phyloP scores from a whole-genome alignment of 371 early-diverging fungal species.

The Rhizopus arrhizus region DNA sequence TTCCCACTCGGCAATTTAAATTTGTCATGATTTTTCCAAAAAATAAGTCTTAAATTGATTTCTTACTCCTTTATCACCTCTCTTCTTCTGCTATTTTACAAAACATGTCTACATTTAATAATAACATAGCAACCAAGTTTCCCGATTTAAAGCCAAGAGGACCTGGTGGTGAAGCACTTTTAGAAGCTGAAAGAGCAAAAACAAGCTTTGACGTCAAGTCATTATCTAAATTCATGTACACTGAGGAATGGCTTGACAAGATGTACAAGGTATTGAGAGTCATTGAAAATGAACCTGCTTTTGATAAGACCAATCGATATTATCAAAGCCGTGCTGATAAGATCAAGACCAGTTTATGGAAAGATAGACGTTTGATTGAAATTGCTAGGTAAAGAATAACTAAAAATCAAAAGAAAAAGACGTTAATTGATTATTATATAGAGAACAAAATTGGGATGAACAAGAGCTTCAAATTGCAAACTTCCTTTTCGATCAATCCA shows the following conservation, averaged over 20 bases:
- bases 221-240: slow-evolving; percentile 57
- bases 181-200: slow-evolving; percentile 59
- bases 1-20: slow-evolving; percentile 18
- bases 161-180: slow-evolving; percentile 57
- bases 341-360: slow-evolving; percentile 44
- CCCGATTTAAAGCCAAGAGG: slow-evolving; percentile 53
- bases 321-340: slow-evolving; percentile 55
- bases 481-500: slow-evolving; percentile 46
- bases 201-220: slow-evolving; percentile 56
- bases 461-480: slow-evolving; percentile 38
- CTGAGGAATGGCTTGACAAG: slow-evolving; percentile 53
- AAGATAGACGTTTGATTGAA: slow-evolving; percentile 56
- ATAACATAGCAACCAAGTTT: slow-evolving; percentile 46
- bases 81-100: neutral
- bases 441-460: slow-evolving; percentile 50
- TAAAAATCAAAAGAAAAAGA: neutral
- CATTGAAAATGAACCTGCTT: slow-evolving; percentile 60
- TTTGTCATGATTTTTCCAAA: neutral
- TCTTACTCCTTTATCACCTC: slow-evolving; percentile 1
- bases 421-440: slow-evolving; percentile 4
- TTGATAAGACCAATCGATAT: slow-evolving; percentile 61
- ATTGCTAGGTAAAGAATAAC: slow-evolving; percentile 37
- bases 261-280: slow-evolving; percentile 53
- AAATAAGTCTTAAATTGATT: neutral
- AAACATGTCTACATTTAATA: slow-evolving; percentile 31